Evolutionary conservation across 2,329 filamentous ascomycete genomes (phyloP), one percentile per base, ranked within the genome.

Genomic region (Arthrobotrys musiformis): DNA sequence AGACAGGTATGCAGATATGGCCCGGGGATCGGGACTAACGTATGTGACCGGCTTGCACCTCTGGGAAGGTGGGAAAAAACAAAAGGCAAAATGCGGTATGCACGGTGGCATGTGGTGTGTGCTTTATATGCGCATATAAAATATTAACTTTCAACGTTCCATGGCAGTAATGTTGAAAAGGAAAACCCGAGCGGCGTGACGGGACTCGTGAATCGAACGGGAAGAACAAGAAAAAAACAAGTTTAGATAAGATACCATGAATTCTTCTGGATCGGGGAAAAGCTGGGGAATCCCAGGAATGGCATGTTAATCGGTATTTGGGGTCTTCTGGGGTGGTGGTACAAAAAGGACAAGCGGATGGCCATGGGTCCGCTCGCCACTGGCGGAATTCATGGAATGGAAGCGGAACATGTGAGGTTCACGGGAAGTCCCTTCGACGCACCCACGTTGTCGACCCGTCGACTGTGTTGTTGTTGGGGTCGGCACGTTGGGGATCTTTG

Each of bases 271-370:
- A 58, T 58, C 54, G 54, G 46, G 62, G 6, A 46, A 61, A 75
- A 75, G 44, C 72, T 76, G 72, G 72, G 70, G 72, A 76, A 76
- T 70, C 63, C 63, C 52, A 33, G 37, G 28, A 58, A 24, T 15
- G 52, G 52, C 2, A 40, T 58, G 56, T 44, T 40, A 37, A 35
- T 19, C 24, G 56, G 56, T 62, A 44, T 54, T 72, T 60, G 37
- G 40, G 50, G 1, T 48, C 8, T 56, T 35, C n/a, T n/a, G n/a
- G n/a, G n/a, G n/a, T 17, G 52, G 46, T 48, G 61, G 42, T 62
- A 44, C 58, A 44, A 19, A 22, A 6, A 5, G 58, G 42, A 5
- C 40, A 19, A 22, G 13, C 7, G 58, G 42, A 5, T 58, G 30
- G 54, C 54, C 33, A 58, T 58, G 54, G 54, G 54, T 58, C 54